Evolutionary conservation across 2,329 filamentous ascomycete genomes (phyloP), one percentile per base, ranked within the genome.

Genomic region (Aspergillus texensis): DNA sequence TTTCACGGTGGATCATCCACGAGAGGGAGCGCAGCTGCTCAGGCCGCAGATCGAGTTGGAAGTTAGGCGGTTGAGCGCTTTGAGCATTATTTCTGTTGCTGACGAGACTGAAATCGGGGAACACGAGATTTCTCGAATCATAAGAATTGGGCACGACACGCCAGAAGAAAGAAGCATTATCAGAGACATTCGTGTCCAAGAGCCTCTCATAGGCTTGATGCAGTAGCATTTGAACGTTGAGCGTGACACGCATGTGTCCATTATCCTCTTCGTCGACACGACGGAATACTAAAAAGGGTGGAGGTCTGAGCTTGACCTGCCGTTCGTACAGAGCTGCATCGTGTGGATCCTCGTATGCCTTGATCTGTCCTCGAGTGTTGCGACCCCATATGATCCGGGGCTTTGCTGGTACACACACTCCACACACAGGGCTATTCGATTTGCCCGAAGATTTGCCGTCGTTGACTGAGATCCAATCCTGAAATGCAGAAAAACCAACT

Each of bases 1-100:
- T 64, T 70, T 91, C 89, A 71, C 88, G 85, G 0, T 66, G 21
- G 11, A 79, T 70, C 86, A 89, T 89, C 88, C 88, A 91, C 0
- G 74, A 66, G 2, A 91, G 73, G 2, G 85, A 86, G 21, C 80
- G 78, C 6, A 81, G 71, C 65, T 91, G 88, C 36, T 86, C 83
- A 0, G 77, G 74, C 6, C 83, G 81, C 2, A 89, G 74, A 66
- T 62, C n/a, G 54, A 58, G 58, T 64, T 56, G 63, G 62, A 81
- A 83, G 21, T 71, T 70, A 24, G 73, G 75, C 24, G 77, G 78
- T 62, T 82, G 76, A 1, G 24, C 11, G 19, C 67, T 66, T 55
- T 69, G 62, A 5, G 21, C 6, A 57, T 83, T 79, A 0, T 68
- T 48, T 45, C 76, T 74, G 61, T 86, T 87, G 66, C 76, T 80